Conservation (phyloP, 176 grass and related monocot genomes). For the Rhynchospora breviuscula region DNA sequence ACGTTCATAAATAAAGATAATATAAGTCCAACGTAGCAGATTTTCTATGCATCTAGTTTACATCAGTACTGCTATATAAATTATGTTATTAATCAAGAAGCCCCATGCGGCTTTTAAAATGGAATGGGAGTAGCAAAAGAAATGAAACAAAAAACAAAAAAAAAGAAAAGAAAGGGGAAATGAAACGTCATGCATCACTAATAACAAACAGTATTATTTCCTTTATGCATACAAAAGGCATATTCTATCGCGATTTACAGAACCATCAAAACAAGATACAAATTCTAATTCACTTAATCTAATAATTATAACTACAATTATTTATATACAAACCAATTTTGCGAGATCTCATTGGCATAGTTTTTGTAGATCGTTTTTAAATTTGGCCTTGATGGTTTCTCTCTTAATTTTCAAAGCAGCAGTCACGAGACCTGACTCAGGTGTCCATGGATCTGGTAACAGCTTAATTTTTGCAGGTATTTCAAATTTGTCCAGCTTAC, state of each 20-base stretch:
- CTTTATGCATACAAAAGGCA: not conserved
- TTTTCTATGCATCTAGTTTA: too few species aligned
- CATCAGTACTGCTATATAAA: too few species aligned
- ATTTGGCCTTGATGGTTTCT: conserved; percentile 65
- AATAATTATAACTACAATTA: not conserved
- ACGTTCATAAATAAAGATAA: too few species aligned
- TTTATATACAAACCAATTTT: conserved; percentile 1
- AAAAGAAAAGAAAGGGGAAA: not conserved
- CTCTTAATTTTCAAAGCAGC: conserved; percentile 74
- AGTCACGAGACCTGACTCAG: conserved; percentile 67
- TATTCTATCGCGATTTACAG: too few species aligned
- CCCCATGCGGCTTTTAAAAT: not conserved
- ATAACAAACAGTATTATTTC: not conserved
- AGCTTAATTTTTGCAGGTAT: conserved; percentile 51
- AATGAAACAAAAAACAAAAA: not conserved
- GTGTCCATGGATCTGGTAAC: conserved; percentile 71
- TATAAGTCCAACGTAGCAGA: too few species aligned
- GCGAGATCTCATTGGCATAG: conserved; percentile 39
- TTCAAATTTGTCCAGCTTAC: conserved; percentile 60
- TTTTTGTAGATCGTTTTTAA: conserved; percentile 45
- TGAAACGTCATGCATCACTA: not conserved
- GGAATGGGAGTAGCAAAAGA: not conserved
- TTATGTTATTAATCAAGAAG: not conserved
- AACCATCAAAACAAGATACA: not conserved
- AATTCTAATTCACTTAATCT: not conserved